These are phyloP conservation scores for Stemphylium beticola DNA, from an alignment of 2,329 filamentous ascomycete genomes.

Conservation along the genomic window DNA sequence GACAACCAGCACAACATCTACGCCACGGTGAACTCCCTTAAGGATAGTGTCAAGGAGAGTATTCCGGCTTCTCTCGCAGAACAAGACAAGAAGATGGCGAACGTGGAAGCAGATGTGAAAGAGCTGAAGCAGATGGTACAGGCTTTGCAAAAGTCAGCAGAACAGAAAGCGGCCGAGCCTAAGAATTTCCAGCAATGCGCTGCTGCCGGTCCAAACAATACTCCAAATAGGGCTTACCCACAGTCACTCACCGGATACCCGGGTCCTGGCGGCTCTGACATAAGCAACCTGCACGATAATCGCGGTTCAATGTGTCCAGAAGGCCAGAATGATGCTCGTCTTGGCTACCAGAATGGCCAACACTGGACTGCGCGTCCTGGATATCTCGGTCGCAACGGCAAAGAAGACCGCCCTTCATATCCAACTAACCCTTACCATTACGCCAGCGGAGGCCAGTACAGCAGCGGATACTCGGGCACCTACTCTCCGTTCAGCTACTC, in stretches of 20 bases:
- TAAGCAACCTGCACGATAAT: conserved; percentile 15
- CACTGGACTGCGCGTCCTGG: conserved; percentile 22
- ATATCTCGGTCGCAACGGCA: conserved; percentile 27
- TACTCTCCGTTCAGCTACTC: conserved; percentile 25
- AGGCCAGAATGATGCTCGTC: conserved; percentile 19
- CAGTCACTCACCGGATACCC: conserved; percentile 29
- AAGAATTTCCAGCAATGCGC: conserved; percentile 7
- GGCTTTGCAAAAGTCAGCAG: conserved; percentile 32
- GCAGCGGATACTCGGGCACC: conserved; percentile 23
- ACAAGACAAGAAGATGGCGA: conserved; percentile 33
- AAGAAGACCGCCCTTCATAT: conserved; percentile 30
- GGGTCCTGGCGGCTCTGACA: conserved; percentile 14
- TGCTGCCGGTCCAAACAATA: conserved; percentile 2
- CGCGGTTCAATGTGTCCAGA: conserved; percentile 21
- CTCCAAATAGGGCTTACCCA: conserved; percentile 24
- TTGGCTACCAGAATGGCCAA: conserved; percentile 20
- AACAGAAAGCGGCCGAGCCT: conserved; percentile 22
- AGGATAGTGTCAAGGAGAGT: conserved; percentile 34
- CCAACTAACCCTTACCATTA: conserved; percentile 31
- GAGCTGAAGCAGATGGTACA: conserved; percentile 34
- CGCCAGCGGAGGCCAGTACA: conserved; percentile 20
- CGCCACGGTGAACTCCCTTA: conserved; percentile 34
- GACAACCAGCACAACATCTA: conserved; percentile 20
- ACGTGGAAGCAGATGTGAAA: conserved; percentile 34
- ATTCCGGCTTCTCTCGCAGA: conserved; percentile 29